phyloP scores from a whole-genome alignment of 1,139 yeast genomes.

The Geotrichum bryndzae region DNA sequence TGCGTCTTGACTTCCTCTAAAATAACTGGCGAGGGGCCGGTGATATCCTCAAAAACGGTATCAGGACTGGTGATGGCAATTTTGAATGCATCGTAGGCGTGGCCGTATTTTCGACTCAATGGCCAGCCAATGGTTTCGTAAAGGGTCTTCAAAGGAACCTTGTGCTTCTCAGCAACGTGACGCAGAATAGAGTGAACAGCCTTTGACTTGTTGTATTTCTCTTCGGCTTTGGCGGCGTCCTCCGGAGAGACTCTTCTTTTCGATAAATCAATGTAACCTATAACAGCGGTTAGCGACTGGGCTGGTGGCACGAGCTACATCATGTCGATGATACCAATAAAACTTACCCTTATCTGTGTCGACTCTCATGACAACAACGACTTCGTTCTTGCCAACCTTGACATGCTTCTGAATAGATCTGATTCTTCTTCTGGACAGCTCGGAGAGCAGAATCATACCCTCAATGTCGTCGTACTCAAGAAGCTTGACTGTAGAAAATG shows the following conservation, averaged over 20 bases:
- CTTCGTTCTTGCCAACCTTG: constrained; percentile 98
- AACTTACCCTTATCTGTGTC: constrained; percentile 85
- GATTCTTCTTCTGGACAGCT: constrained; percentile 96
- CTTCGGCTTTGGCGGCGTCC: constrained; percentile 96
- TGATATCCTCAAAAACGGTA: constrained; percentile 73
- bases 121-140: constrained; percentile 97
- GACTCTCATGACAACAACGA: constrained; percentile 96
- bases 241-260: constrained; percentile 98
- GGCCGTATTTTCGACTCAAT: constrained; percentile 88
- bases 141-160: constrained; percentile 74
- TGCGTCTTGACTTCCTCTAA: constrained; percentile 77
- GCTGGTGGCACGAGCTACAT: not conserved
- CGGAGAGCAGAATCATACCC: constrained; percentile 96
- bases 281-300: constrained; percentile 5
- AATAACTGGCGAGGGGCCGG: constrained; percentile 64
- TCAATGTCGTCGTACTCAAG: constrained; percentile 96
- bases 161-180: constrained; percentile 93
- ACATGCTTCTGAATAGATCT: constrained; percentile 95
- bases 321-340: not conserved
- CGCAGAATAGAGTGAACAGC: constrained; percentile 96
- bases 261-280: constrained; percentile 78
- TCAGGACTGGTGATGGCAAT: constrained; percentile 86
- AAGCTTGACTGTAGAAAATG: constrained; percentile 52
- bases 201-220: constrained; percentile 92
- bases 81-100: constrained; percentile 96